Evolutionary conservation across 768 basidiomycete genomes (phyloP).

Genomic region (Epithele typhae): DNA sequence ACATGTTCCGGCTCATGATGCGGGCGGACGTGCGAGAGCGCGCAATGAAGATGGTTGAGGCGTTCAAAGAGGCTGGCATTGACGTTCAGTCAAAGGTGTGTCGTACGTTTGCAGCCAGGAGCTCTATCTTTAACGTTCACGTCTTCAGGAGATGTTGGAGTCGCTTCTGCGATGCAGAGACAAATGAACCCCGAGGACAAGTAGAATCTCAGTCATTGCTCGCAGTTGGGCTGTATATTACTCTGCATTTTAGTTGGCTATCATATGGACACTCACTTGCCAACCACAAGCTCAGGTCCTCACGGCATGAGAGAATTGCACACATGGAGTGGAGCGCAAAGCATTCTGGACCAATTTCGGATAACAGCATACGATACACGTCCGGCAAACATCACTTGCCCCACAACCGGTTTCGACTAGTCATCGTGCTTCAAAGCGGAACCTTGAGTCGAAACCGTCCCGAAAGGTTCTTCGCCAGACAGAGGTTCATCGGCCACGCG

Average conservation of each 20-base stretch:
- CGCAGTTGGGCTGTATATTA: too few species aligned
- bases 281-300: too few species aligned
- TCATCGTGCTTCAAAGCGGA: too few species aligned
- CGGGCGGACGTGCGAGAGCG: conserved; percentile 12
- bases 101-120: too few species aligned
- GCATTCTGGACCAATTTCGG: too few species aligned
- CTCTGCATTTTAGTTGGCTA: neutral
- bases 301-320: too few species aligned
- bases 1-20: conserved; percentile 11
- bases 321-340: too few species aligned
- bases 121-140: neutral
- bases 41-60: conserved; percentile 12
- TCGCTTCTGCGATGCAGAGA: conserved; percentile 12
- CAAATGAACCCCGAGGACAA: conserved; percentile 1
- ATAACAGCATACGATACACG: too few species aligned
- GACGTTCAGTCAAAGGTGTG: conserved; percentile 5
- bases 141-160: conserved; percentile 9
- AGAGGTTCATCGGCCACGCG: conserved; percentile 24
- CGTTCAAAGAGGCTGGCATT: conserved; percentile 14
- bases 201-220: neutral
- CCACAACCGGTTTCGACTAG: too few species aligned
- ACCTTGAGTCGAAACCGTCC: too few species aligned
- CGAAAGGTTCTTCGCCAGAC: too few species aligned
- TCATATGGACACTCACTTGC: neutral
- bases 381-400: too few species aligned